Conservation (phyloP, 495 filamentous ascomycete genomes). For the Penicilliopsis zonata region DNA sequence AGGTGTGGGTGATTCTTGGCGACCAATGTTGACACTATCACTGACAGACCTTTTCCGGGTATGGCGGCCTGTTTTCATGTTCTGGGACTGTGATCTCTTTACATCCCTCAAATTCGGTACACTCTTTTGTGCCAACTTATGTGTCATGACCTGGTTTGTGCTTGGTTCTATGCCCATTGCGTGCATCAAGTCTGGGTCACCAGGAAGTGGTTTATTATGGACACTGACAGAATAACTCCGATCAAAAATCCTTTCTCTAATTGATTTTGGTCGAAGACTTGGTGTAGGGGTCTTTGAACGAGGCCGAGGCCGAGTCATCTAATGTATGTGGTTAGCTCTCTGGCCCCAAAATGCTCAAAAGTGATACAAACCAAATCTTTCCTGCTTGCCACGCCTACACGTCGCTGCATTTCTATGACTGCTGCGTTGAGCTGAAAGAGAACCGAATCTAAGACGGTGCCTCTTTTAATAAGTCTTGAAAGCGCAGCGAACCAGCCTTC, state of each 20-base stretch:
- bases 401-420: slow-evolving; percentile 64
- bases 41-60: slow-evolving; percentile 11
- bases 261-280: slow-evolving; percentile 8
- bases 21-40: not conserved
- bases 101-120: slow-evolving; percentile 9
- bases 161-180: slow-evolving; percentile 2
- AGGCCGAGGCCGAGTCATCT: too few relatives aligned
- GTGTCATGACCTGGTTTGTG: slow-evolving; percentile 4
- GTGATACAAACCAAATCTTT: slow-evolving; percentile 34
- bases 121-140: slow-evolving; percentile 9
- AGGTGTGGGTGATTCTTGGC: not conserved
- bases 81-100: not conserved
- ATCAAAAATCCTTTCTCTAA: slow-evolving; percentile 15
- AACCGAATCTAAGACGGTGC: slow-evolving; percentile 43
- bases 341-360: too few relatives aligned
- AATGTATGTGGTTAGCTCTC: too few relatives aligned
- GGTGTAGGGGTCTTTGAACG: slow-evolving; percentile 7
- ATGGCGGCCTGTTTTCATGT: slow-evolving; percentile 5
- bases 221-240: slow-evolving; percentile 4
- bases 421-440: slow-evolving; percentile 54
- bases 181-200: slow-evolving; percentile 13
- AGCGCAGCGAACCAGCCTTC: slow-evolving; percentile 77
- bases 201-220: slow-evolving; percentile 25
- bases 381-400: slow-evolving; percentile 61
- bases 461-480: slow-evolving; percentile 54